These are phyloP conservation scores for Anthracocystis panici-leucophaei DNA, from an alignment of 1,284 basidiomycete genomes.

Conservation along the genomic window DNA sequence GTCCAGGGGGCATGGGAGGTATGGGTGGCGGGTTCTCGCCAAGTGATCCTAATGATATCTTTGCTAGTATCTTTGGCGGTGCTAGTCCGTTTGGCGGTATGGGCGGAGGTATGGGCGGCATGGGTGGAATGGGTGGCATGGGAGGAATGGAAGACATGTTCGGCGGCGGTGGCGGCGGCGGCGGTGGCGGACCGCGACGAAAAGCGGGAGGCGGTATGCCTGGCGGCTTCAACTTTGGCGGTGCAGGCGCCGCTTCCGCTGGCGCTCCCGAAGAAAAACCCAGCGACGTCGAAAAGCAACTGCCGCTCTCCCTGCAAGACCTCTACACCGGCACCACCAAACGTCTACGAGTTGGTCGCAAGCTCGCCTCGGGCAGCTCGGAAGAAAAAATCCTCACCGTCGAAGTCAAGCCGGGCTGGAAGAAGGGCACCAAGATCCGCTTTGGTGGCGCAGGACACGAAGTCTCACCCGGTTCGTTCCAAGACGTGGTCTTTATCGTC, in stretches of 20 bases:
- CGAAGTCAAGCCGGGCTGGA: conserved; percentile 69
- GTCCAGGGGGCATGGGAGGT: conserved; percentile 39
- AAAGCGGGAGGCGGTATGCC: conserved; percentile 22
- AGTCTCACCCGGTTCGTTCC: conserved; percentile 55
- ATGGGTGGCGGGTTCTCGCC: conserved; percentile 63
- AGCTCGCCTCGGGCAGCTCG: conserved; percentile 78
- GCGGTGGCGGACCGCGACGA: conserved; percentile 30
- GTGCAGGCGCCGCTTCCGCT: conserved; percentile 28
- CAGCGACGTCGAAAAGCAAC: conserved; percentile 82
- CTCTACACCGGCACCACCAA: conserved; percentile 90
- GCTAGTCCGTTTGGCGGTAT: conserved; percentile 54
- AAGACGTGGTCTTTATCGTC: conserved; percentile 69
- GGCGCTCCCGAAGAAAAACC: conserved; percentile 50
- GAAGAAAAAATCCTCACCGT: conserved; percentile 85
- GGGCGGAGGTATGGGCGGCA: conserved; percentile 56
- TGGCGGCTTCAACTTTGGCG: conserved; percentile 21
- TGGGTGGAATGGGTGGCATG: conserved; percentile 59
- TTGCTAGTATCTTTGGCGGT: conserved; percentile 76
- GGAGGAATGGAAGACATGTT: conserved; percentile 63
- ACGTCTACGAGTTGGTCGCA: conserved; percentile 86
- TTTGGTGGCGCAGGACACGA: conserved; percentile 67
- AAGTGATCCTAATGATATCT: conserved; percentile 88
- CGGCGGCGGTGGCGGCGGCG: conserved; percentile 50
- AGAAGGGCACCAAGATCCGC: conserved; percentile 69
- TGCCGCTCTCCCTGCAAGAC: conserved; percentile 89